These are phyloP conservation scores for Lizonia empirigonia DNA, from an alignment of 2,329 filamentous ascomycete genomes.

Conservation along the genomic window DNA sequence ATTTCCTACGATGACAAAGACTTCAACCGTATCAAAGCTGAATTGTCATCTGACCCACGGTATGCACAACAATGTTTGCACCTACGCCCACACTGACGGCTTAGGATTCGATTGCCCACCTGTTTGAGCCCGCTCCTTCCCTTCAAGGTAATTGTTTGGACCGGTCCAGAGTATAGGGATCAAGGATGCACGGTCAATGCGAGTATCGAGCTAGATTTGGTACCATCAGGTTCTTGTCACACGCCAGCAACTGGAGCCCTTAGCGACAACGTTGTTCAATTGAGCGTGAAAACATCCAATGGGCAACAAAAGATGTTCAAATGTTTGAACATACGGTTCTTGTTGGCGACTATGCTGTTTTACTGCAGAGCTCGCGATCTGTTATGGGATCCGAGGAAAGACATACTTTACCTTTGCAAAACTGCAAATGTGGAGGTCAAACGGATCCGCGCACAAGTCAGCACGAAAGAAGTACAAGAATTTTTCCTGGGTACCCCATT, in stretches of 20 bases:
- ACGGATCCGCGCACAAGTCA: constrained; percentile 29
- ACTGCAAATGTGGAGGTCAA: constrained; percentile 33
- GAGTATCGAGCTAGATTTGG: constrained; percentile 39
- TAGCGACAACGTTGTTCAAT: constrained; percentile 30
- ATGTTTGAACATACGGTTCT: constrained; percentile 38
- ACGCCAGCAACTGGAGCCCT: constrained; percentile 35
- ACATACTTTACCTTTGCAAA: constrained; percentile 39
- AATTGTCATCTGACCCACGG: constrained; percentile 38
- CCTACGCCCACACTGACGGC: constrained; percentile 18
- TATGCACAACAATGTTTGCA: constrained; percentile 9
- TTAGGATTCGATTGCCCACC: constrained; percentile 34
- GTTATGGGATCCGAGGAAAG: constrained; percentile 38
- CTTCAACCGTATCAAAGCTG: constrained; percentile 34
- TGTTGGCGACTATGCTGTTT: constrained; percentile 34
- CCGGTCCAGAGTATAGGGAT: constrained; percentile 41
- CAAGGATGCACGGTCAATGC: constrained; percentile 30
- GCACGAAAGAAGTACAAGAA: constrained; percentile 30
- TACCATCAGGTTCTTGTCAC: constrained; percentile 34
- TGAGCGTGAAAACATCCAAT: constrained; percentile 30
- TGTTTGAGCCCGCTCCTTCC: constrained; percentile 41
- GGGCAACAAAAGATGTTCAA: constrained; percentile 35
- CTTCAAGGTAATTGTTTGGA: constrained; percentile 38
- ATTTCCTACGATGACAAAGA: constrained; percentile 44
- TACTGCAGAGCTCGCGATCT: constrained; percentile 34
- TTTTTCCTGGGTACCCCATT: constrained; percentile 37